Evolutionary conservation across 371 early-diverging fungal species (phyloP).

Genomic region (Rhizopus sp.): DNA sequence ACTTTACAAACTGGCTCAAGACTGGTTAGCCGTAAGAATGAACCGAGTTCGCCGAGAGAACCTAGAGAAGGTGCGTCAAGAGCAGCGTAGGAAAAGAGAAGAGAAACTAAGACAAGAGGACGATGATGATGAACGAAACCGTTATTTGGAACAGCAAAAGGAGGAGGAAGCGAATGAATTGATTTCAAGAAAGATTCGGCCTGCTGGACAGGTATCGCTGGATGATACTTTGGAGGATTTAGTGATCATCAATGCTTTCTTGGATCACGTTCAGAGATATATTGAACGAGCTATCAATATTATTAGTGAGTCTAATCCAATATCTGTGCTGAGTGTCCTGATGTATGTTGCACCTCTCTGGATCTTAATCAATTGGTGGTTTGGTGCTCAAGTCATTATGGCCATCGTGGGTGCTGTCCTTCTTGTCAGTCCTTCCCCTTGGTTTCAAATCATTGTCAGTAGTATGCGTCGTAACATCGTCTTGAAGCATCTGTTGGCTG

Average conservation of each 20-base stretch:
- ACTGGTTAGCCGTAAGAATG: slow-evolving; percentile 34
- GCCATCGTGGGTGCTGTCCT: slow-evolving; percentile 24
- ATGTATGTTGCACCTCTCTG: slow-evolving; percentile 38
- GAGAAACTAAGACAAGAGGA: slow-evolving; percentile 7
- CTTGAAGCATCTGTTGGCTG: slow-evolving; percentile 20
- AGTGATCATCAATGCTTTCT: slow-evolving; percentile 26
- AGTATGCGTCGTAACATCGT: slow-evolving; percentile 24
- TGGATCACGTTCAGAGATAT: slow-evolving; percentile 17
- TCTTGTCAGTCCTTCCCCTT: slow-evolving; percentile 30
- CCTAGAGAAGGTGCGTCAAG: slow-evolving; percentile 29
- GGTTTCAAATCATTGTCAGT: slow-evolving; percentile 19
- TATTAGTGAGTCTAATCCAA: slow-evolving; percentile 29
- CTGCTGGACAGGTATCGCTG: slow-evolving; percentile 36
- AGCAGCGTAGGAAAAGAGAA: slow-evolving; percentile 18
- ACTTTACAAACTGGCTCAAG: slow-evolving; percentile 25
- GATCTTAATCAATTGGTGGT: slow-evolving; percentile 26
- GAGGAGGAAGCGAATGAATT: slow-evolving; percentile 31
- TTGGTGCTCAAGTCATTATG: slow-evolving; percentile 24
- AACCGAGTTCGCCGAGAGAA: slow-evolving; percentile 28
- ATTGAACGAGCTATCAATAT: slow-evolving; percentile 1
- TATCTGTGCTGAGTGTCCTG: slow-evolving; percentile 26
- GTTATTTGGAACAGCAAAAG: slow-evolving; percentile 16
- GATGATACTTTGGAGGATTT: slow-evolving; percentile 45
- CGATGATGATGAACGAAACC: slow-evolving; percentile 21
- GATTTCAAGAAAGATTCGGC: slow-evolving; percentile 34